A percentile compares a stretch with the other conserved stretches of the same genome.
Conservation (phyloP, 306 rosid species). For the Acacia crassicarpa region DNA sequence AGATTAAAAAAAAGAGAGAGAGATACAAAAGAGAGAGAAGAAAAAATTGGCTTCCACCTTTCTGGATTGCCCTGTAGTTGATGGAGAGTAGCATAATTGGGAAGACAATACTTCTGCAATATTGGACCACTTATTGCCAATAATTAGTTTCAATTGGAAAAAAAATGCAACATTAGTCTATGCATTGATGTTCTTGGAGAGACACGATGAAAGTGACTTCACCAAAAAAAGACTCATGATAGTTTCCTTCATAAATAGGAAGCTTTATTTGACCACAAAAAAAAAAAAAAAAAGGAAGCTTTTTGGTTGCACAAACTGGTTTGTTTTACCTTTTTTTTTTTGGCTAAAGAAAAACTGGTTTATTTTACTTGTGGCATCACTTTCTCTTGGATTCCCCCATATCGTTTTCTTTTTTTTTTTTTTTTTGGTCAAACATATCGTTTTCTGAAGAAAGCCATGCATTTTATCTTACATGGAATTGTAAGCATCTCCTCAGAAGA, state of each 20-base stretch:
- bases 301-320: slow-evolving; percentile 26
- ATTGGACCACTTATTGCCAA: slow-evolving; percentile 19
- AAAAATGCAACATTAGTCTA: slow-evolving; percentile 10
- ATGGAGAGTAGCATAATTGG: slow-evolving; percentile 36
- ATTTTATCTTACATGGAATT: slow-evolving; percentile 5
- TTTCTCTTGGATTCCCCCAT: slow-evolving; percentile 34
- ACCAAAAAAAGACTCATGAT: slow-evolving; percentile 23
- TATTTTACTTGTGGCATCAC: slow-evolving; percentile 34
- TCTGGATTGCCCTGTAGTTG: slow-evolving; percentile 29
- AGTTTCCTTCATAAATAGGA: slow-evolving; percentile 23
- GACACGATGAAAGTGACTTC: slow-evolving; percentile 29
- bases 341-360: background rate
- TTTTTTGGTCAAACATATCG: no score
- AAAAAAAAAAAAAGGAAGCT: slow-evolving; percentile 1
- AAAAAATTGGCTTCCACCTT: slow-evolving; percentile 37
- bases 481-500: slow-evolving; percentile 9
- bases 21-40: slow-evolving; percentile 16
- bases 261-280: background rate
- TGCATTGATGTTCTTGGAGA: slow-evolving; percentile 18
- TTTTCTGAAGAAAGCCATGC: slow-evolving; percentile 31
- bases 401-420: slow-evolving; percentile 35
- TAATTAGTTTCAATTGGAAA: slow-evolving; percentile 24
- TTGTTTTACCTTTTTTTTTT: slow-evolving; percentile 7
- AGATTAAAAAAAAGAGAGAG: slow-evolving; percentile 19
- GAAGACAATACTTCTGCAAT: slow-evolving; percentile 28